Base-by-base conservation (phyloP, 202 grass and related monocot genomes). In the Cymbopogon flexuosus region DNA sequence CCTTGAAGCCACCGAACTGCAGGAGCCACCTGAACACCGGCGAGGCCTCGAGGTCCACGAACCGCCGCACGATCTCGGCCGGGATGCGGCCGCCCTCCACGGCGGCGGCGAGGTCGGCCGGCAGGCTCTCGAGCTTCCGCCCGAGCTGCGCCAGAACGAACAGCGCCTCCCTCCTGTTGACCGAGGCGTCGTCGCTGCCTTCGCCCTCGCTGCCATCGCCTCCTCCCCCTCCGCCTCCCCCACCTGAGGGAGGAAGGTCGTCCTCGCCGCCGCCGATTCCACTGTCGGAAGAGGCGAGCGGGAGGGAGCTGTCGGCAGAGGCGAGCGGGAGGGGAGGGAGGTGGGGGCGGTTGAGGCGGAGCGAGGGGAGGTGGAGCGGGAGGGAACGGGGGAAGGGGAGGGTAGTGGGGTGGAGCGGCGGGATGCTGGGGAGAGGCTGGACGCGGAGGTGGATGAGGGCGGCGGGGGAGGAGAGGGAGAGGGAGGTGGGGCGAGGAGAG, bases 1-100 rank as follows among this genome's bases (percentile, higher is more conserved):
- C 96, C 90, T 91, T 95, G 87, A 98, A 94, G 2, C 96, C 96
- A 30, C 96, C 88, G 80, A 99, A 99, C 85, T 84, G 90, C 40
- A 99, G 73, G 66, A 99, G 81, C 96, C 96, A 93, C 51, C 87
- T 84, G 74, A 95, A 88, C 1, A 95, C 0, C 11, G 84, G 73
- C 54, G 92, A 99, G 65, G 81, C 86, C 73, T 99, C 92, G 31
- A 99, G 77, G 36, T 95, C 90, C 2, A 79, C 83, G 61, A 93
- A 99, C 19, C 92, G 87, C 36, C 57, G 84, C 16, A 99, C 80
- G 73, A 99, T 99, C 68, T 79, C 88, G 33, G 80, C 88, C 2
- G 90, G 90, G 24, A 99, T 73, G 73, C 76, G 84, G 46, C 96
- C 96, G 33, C 78, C 84, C 14, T 91, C 80, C 42, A 94, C 82